Percentiles rank a stretch among this genome's conserved stretches.
These are phyloP conservation scores for Fusarium annulatum DNA, from an alignment of 2,329 filamentous ascomycete genomes.

Conservation along the genomic window DNA sequence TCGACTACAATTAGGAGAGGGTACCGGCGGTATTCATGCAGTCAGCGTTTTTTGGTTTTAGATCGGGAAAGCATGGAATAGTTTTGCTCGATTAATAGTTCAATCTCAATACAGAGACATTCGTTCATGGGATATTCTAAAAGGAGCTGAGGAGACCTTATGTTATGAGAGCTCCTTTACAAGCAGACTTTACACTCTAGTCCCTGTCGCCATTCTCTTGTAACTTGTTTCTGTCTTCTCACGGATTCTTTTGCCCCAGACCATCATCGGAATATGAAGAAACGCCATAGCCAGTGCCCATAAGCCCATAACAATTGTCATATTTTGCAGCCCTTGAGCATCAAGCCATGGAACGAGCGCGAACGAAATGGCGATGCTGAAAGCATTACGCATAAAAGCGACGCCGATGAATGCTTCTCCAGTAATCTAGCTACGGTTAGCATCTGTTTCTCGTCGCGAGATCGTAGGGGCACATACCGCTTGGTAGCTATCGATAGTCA, in stretches of 20 bases:
- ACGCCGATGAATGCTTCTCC: conserved; percentile 25
- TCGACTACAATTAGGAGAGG: background rate
- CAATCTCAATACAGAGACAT: background rate
- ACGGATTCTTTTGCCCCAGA: conserved; percentile 19
- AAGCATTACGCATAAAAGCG: conserved; percentile 15
- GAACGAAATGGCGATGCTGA: conserved; percentile 29
- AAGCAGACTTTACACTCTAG: background rate
- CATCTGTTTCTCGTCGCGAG: accelerated
- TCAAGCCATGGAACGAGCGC: conserved; percentile 27
- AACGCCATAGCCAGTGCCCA: conserved; percentile 10
- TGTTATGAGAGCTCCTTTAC: accelerated
- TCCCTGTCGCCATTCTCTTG: conserved; percentile 5
- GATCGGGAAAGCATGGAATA: accelerated
- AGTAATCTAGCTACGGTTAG: background rate
- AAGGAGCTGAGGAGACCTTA: accelerated
- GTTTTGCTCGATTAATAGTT: accelerated
- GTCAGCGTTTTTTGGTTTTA: background rate
- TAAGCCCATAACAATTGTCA: conserved; percentile 25
- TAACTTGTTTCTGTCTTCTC: conserved; percentile 17
- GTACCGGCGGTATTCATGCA: background rate
- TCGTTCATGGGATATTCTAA: background rate
- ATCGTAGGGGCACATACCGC: background rate
- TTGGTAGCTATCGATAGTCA: conserved; percentile 49
- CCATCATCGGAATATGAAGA: conserved; percentile 13
- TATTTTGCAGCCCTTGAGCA: conserved; percentile 20